Evolutionary conservation across 23 red algal species (phyloP).

Genomic region (Gracilaria caudata): DNA sequence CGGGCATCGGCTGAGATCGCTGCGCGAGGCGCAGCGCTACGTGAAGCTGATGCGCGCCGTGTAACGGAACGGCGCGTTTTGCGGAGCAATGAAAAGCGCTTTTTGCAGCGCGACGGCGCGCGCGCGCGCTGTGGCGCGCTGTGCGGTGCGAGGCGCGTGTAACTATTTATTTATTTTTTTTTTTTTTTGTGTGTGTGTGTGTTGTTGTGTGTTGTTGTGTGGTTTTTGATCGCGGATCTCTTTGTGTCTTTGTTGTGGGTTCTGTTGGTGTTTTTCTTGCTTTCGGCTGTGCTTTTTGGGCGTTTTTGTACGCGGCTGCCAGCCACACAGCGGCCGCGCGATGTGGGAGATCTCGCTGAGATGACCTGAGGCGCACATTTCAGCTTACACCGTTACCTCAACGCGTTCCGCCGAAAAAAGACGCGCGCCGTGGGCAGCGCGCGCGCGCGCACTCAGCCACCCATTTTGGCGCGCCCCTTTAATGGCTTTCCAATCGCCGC

Average conservation of each 20-base stretch:
- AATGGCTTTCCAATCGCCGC: too few species aligned
- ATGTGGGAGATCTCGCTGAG: not conserved
- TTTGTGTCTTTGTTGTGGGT: too few species aligned
- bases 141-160: not conserved
- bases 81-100: too few species aligned
- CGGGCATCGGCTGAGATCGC: constrained; percentile 52
- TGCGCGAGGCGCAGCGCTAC: constrained; percentile 67
- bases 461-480: not conserved
- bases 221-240: too few species aligned
- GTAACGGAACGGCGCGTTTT: constrained; percentile 1
- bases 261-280: too few species aligned
- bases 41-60: constrained; percentile 55
- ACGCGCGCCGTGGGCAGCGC: not conserved
- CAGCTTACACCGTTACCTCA: not conserved
- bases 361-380: not conserved
- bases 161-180: not conserved
- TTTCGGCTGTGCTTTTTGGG: too few species aligned
- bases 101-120: too few species aligned
- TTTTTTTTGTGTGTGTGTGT: too few species aligned
- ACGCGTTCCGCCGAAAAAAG: not conserved
- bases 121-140: too few species aligned
- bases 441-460: not conserved
- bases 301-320: too few species aligned
- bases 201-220: too few species aligned
- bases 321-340: too few species aligned